Evolutionary conservation across 345 rosid genomes (phyloP), one percentile per base, ranked within the genome.

Genomic region (Gossypium sturtianum): DNA sequence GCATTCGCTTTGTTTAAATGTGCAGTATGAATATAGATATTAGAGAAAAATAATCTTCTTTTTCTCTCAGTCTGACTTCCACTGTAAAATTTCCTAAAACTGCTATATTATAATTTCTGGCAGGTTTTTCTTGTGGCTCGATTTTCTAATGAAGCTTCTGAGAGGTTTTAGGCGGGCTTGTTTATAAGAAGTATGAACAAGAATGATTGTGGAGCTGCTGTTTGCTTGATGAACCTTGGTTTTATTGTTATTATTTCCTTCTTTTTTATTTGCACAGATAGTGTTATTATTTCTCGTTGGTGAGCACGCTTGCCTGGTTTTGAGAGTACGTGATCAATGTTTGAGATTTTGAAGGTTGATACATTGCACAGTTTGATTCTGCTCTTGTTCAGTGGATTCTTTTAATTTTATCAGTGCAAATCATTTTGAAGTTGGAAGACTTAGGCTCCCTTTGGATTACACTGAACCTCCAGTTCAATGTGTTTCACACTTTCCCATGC

Each of bases 121-220:
- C 87, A 87, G 91, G 86, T 85, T 78, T 81, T 82, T 81, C 77
- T 71, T 80, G 86, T 82, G 83, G 85, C 74, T 83, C 80, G 82
- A 75, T 64, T 82, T 80, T 77, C 73, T 48, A 77, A 43, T 69
- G 83, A 87, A 87, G 86, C 87, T 82, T 82, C 77, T 76, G 75
- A 78, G 81, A 79, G 78, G 69, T 22, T 78, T 29, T 72, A 74
- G 69, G 70, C 78, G 1, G 82, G 84, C 87, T 82, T 83, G 85
- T 72, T 76, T 71, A 19, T 61, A 67, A 75, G 12, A 75, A 80
- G 73, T 74, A 69, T 11, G 69, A 74, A 67, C 70, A 73, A 80
- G 81, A 72, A 75, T 15, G 53, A 75, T 77, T 75, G 83, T 81
- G 87, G 84, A 61, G 79, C 77, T 75, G 82, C 75, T 77, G 71